Base-by-base conservation (phyloP, 768 basidiomycete genomes). In the Phanerodontia chrysosporium region DNA sequence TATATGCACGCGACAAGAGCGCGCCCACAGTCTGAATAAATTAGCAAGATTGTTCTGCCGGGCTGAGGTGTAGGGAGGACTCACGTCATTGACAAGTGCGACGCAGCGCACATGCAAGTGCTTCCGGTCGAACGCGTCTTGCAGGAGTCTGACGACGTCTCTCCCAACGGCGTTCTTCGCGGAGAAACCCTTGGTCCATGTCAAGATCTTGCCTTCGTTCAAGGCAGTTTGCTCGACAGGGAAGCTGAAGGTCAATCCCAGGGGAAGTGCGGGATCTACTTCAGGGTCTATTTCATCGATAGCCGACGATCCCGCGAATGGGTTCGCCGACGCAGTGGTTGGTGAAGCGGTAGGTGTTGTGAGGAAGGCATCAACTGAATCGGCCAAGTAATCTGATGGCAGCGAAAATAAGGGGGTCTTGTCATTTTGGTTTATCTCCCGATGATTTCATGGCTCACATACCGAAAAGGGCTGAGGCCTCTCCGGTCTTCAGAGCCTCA, bases 151-250 rank as follows among this genome's bases (percentile, higher is more conserved):
- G 42, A 97, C 93, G 28, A 97, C 84, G 68, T 98, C 95, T 65
- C 93, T 79, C 44, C 94, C 93, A 49, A 93, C 73, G 0, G 94
- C 94, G 67, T 94, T 91, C 70, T 86, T 92, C 14, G 92, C 93
- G n/a, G 88, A 73, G 72, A 97, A 98, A 3, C 95, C 97, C 73
- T 98, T 96, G 3, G 92, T 98, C 92, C 92, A 95, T 0, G 91
- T 96, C 35, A 98, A 77, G 61, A 99, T 88, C 60, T 86, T 91
- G 0, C 97, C 97, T 24, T 86, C 84, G 65, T 88, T 88, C 24
- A 98, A 80, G 0, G 97, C 95, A 0, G 92, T 94, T 70, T 99
- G 97, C 67, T 97, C 93, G 28, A 98, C 97, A 1, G 97, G 97
- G 78, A 98, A 97, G 28, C 92, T 95, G 73, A 98, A 99, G 0